These are phyloP conservation scores for Corynespora cassiicola DNA, from an alignment of 2,329 filamentous ascomycete genomes.

Conservation along the genomic window DNA sequence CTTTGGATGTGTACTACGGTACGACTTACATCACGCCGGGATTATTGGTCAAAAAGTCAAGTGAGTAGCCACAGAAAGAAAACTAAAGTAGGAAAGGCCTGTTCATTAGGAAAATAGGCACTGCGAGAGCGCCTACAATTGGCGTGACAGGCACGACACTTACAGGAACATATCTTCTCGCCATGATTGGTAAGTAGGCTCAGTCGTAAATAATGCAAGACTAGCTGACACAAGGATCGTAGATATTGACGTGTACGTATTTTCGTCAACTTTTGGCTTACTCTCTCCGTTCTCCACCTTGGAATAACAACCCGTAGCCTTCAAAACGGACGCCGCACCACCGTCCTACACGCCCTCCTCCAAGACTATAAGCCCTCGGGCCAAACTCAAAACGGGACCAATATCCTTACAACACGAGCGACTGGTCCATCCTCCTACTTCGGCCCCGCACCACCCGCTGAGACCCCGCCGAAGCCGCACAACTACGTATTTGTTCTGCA, in stretches of 20 bases:
- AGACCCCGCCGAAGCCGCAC: slow-evolving; percentile 33
- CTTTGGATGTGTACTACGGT: slow-evolving; percentile 38
- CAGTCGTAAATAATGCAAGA: not conserved
- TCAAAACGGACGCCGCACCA: slow-evolving; percentile 18
- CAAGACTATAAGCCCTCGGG: slow-evolving; percentile 30
- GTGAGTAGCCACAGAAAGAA: slow-evolving; percentile 13
- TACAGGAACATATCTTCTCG: slow-evolving; percentile 33
- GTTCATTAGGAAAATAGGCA: slow-evolving; percentile 12
- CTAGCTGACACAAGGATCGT: slow-evolving; percentile 2
- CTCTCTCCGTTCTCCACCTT: too few species aligned
- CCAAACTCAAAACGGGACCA: slow-evolving; percentile 28
- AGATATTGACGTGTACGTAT: slow-evolving; percentile 14
- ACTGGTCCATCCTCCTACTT: slow-evolving; percentile 36
- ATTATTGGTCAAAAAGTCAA: slow-evolving; percentile 32
- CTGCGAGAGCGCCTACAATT: slow-evolving; percentile 25
- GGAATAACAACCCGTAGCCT: slow-evolving; percentile 3
- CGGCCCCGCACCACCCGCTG: slow-evolving; percentile 36
- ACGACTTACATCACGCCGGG: slow-evolving; percentile 35
- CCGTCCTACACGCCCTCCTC: slow-evolving; percentile 37
- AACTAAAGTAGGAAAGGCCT: slow-evolving; percentile 1
- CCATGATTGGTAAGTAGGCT: slow-evolving; percentile 32
- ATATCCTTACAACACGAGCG: slow-evolving; percentile 32
- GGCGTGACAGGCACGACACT: slow-evolving; percentile 28
- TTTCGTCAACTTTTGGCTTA: slow-evolving; percentile 7
- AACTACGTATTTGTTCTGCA: slow-evolving; percentile 40